phyloP scores from a whole-genome alignment of 208 protist species.

The Crithidia fasciculata region DNA sequence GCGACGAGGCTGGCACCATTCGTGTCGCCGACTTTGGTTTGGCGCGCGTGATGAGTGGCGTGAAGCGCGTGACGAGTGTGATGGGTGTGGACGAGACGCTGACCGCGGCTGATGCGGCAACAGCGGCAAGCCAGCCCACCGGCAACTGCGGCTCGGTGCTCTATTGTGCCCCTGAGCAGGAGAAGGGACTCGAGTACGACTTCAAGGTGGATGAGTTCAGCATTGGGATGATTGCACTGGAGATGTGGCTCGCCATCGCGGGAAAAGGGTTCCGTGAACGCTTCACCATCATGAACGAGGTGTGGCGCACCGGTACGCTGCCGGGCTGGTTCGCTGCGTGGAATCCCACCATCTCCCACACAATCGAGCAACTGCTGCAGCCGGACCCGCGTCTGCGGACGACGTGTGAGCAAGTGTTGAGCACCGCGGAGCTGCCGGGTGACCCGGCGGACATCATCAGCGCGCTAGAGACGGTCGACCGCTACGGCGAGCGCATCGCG shows the following conservation, averaged over 20 bases:
- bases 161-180: conserved; percentile 86
- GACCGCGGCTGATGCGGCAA: conserved; percentile 10
- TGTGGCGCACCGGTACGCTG: conserved; percentile 65
- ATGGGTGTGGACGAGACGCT: conserved; percentile 43
- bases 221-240: conserved; percentile 87
- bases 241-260: conserved; percentile 86
- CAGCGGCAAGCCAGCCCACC: conserved; percentile 34
- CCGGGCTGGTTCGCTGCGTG: conserved; percentile 72
- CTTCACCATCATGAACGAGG: conserved; percentile 79
- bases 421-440: conserved; percentile 72
- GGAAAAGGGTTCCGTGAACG: conserved; percentile 81
- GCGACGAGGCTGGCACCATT: conserved; percentile 68
- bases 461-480: conserved; percentile 72
- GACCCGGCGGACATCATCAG: conserved; percentile 74
- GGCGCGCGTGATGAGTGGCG: conserved; percentile 57
- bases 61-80: conserved; percentile 56
- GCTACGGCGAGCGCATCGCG: conserved; percentile 65
- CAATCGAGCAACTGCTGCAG: conserved; percentile 68
- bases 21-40: conserved; percentile 87
- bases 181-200: conserved; percentile 74
- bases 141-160: conserved; percentile 79
- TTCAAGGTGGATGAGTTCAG: conserved; percentile 91
- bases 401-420: conserved; percentile 74
- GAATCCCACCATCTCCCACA: conserved; percentile 58
- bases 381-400: conserved; percentile 49